phyloP scores from a whole-genome alignment of 495 filamentous ascomycete species.

The Usnea hakonensis region DNA sequence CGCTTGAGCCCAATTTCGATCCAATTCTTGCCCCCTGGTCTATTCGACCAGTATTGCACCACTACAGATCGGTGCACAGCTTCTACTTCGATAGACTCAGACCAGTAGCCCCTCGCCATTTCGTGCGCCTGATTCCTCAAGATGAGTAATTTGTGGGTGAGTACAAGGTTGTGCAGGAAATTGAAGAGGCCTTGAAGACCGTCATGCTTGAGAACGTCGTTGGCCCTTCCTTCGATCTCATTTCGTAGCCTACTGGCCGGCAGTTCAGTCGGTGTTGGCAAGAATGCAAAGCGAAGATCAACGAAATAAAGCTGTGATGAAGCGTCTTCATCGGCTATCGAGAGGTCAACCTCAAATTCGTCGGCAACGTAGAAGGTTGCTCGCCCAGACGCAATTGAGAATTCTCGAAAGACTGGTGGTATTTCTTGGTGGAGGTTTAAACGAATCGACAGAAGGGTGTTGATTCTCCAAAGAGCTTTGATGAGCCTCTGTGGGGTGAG shows the following conservation, averaged over 20 bases:
- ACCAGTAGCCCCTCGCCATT: constrained; percentile 62
- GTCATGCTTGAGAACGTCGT: constrained; percentile 53
- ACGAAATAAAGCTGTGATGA: constrained; percentile 83
- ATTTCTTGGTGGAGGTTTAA: constrained; percentile 69
- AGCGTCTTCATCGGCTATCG: constrained; percentile 72
- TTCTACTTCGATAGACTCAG: constrained; percentile 64
- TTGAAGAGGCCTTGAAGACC: constrained; percentile 73
- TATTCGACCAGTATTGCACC: constrained; percentile 81
- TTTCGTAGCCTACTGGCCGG: constrained; percentile 49
- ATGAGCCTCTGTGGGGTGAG: constrained; percentile 58
- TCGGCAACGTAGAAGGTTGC: constrained; percentile 74
- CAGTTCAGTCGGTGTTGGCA: constrained; percentile 53
- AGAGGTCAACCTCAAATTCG: constrained; percentile 91
- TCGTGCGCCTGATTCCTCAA: constrained; percentile 67
- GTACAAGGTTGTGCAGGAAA: constrained; percentile 71
- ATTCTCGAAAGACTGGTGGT: constrained; percentile 64
- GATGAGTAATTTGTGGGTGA: constrained; percentile 80
- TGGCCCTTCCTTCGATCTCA: constrained; percentile 61
- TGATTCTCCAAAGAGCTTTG: constrained; percentile 66
- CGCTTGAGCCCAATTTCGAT: constrained; percentile 75
- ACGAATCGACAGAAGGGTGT: constrained; percentile 72
- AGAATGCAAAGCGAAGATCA: constrained; percentile 79
- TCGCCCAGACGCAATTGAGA: constrained; percentile 66
- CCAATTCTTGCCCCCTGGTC: constrained; percentile 70
- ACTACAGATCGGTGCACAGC: constrained; percentile 68